Base-by-base conservation (phyloP, 768 basidiomycete species). In the Amanita pallidorosea region DNA sequence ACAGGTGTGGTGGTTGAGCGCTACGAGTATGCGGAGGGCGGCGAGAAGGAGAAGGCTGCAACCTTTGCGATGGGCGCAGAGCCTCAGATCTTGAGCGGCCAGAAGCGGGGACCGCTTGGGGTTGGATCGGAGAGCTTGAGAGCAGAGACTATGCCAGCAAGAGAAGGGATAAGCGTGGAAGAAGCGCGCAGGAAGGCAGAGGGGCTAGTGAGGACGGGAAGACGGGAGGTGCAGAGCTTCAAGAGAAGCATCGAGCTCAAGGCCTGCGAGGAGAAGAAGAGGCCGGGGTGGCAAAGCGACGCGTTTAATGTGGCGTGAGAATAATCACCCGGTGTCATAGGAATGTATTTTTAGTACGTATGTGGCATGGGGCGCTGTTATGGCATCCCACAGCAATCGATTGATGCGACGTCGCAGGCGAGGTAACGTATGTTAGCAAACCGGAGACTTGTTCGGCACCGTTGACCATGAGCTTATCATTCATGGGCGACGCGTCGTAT, bases 51-150 rank as follows among this genome's bases (percentile, higher is more conserved):
- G 54, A 62, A 57, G 48, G 62, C 58, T 35, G 62, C 66, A 38
- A 56, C 61, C 45, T 75, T 88, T 44, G 85, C 84, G 0, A 65
- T 87, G 67, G 85, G 85, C 2, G 81, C 75, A 5, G 83, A 84
- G 63, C 85, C 85, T 33, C 85, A 88, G 68, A 77, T 88, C 29
- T 62, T 88, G 25, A 64, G 75, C 23, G 80, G 83, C 0, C 75
- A 80, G 54, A 85, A 88, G 70, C 72, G 68, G 3, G 85, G 85
- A 0, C 85, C 85, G 0, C 58, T 79, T 33, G 85, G 79, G 2
- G 79, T 69, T 2, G 70, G 70, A 4, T 70, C 79, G 2, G 74
- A 70, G 55, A 61, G 62, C 9, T 42, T 77, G 2, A 60, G 53
- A 38, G 12, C 33, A 5, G 67, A 77, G 47, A 68, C 64, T 4